Conservation (phyloP, 352 stramenopile genomes). For the Globisporangium sylvaticum region DNA sequence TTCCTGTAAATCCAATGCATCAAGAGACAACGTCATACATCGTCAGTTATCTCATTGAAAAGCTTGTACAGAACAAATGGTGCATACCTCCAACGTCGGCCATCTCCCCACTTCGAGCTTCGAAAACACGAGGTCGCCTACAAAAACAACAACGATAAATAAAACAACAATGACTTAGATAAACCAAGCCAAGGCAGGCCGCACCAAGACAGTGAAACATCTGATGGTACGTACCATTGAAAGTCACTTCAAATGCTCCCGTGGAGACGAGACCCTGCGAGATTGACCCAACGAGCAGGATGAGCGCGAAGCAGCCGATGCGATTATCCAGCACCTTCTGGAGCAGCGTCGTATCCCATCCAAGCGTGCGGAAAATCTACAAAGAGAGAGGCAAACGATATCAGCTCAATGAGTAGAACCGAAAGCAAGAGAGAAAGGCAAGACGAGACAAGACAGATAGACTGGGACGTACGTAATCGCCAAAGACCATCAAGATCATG, state of each 20-base stretch:
- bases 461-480: constrained; percentile 46
- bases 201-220: neutral
- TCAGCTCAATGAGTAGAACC: neutral
- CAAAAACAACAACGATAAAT: neutral
- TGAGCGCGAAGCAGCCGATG: constrained; percentile 58
- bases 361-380: constrained; percentile 47
- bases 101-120: constrained; percentile 62
- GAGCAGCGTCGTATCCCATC: constrained; percentile 42
- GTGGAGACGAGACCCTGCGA: constrained; percentile 63
- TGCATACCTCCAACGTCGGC: constrained; percentile 57
- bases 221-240: constrained; percentile 44
- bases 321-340: constrained; percentile 73
- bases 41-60: neutral
- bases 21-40: neutral
- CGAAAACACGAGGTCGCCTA: constrained; percentile 74
- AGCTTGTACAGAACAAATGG: neutral
- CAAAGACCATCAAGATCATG: constrained; percentile 62
- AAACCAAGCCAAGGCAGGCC: neutral
- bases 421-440: neutral
- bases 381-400: neutral
- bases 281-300: constrained; percentile 57
- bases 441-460: neutral
- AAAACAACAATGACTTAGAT: neutral
- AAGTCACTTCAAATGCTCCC: constrained; percentile 80
- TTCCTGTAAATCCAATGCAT: neutral